phyloP scores from a whole-genome alignment of 2,329 filamentous ascomycete genomes.

The Harringtonia aguacate region DNA sequence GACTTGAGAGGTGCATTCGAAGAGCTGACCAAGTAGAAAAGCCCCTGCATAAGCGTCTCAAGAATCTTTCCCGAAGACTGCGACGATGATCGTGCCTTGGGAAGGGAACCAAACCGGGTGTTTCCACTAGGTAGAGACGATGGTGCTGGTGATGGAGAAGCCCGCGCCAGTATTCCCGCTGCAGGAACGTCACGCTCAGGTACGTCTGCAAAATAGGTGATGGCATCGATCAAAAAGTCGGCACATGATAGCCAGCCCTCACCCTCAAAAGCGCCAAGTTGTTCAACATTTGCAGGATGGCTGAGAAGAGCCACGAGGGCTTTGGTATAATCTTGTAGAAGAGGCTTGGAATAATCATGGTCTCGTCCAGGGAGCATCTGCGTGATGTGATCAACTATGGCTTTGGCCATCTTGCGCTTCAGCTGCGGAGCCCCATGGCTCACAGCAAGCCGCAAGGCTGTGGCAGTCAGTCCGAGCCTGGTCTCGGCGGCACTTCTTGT shows the following conservation, averaged over 20 bases:
- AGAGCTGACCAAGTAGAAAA: constrained; percentile 52
- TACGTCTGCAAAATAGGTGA: constrained; percentile 41
- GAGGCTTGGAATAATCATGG: constrained; percentile 52
- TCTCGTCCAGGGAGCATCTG: constrained; percentile 56
- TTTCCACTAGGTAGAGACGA: constrained; percentile 19
- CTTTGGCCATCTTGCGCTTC: constrained; percentile 65
- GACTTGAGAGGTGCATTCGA: constrained; percentile 57
- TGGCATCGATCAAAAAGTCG: constrained; percentile 58
- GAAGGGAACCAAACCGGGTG: constrained; percentile 17
- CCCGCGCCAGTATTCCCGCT: constrained; percentile 19
- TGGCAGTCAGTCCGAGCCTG: constrained; percentile 58
- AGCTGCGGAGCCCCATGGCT: constrained; percentile 58
- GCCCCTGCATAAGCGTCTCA: constrained; percentile 51
- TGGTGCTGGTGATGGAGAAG: constrained; percentile 35
- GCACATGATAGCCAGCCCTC: constrained; percentile 59
- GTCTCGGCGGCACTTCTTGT: constrained; percentile 36
- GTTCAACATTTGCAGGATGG: constrained; percentile 68
- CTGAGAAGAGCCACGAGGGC: constrained; percentile 59
- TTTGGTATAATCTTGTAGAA: constrained; percentile 71
- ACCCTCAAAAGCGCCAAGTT: constrained; percentile 46
- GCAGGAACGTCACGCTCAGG: constrained; percentile 23
- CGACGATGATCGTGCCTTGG: constrained; percentile 12
- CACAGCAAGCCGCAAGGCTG: constrained; percentile 60
- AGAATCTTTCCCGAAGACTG: constrained; percentile 24
- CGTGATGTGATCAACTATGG: constrained; percentile 71